These are phyloP conservation scores for Dichotomopilus funicola DNA, from an alignment of 2,329 filamentous ascomycete species.

Conservation along the genomic window DNA sequence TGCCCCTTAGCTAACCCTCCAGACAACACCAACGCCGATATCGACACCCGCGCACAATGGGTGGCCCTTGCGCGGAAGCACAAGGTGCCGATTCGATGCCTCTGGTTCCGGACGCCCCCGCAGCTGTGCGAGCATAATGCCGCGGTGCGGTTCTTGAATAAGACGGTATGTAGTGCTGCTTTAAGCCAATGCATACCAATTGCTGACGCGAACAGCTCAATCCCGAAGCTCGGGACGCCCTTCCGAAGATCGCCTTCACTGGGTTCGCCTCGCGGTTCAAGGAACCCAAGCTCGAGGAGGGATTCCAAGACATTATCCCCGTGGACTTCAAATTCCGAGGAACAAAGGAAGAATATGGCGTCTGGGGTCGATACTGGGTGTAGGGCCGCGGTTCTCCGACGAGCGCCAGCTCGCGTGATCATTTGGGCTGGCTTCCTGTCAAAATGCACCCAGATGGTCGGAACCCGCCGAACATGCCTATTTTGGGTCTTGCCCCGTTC, in stretches of 20 bases:
- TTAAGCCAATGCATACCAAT: background rate
- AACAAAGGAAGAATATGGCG: constrained; percentile 55
- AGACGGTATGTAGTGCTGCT: constrained; percentile 25
- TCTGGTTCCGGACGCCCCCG: constrained; percentile 71
- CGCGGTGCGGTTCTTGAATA: constrained; percentile 65
- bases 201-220: constrained; percentile 53
- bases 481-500: too few species aligned
- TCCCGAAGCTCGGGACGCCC: constrained; percentile 65
- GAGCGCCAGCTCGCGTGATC: too few species aligned
- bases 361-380: constrained; percentile 76
- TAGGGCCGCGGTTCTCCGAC: constrained; percentile 28
- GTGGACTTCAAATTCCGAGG: constrained; percentile 74
- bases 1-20: background rate
- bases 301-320: constrained; percentile 72
- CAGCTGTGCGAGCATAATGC: constrained; percentile 80
- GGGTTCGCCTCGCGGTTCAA: constrained; percentile 68
- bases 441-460: too few species aligned
- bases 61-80: constrained; percentile 63
- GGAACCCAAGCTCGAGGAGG: constrained; percentile 66
- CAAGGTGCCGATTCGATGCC: constrained; percentile 70
- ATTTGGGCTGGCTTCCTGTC: too few species aligned
- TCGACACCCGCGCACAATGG: constrained; percentile 73
- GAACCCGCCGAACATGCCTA: too few species aligned
- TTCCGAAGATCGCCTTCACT: constrained; percentile 76
- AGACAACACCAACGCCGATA: constrained; percentile 96